Base-by-base conservation (phyloP, 495 filamentous ascomycete genomes). In the Cenococcum geophilum region DNA sequence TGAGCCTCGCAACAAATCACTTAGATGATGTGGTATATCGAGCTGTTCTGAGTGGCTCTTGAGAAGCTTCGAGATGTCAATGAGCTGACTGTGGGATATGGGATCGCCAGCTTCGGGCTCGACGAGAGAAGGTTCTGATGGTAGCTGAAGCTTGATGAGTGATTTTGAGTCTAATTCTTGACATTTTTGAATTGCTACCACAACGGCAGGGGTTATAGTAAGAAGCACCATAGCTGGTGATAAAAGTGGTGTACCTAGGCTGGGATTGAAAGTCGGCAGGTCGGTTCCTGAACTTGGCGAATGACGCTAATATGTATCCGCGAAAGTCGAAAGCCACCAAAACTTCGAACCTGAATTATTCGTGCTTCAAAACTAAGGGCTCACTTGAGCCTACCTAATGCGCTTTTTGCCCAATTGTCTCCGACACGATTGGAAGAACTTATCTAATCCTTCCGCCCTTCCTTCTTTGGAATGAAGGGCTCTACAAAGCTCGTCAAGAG, bases 1-100 rank as follows among this genome's bases (percentile, higher is more conserved):
- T 32, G 88, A 84, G 25, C 90, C 89, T 43, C 76, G 80, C 23
- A 97, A 77, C 12, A 96, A 78, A 18, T 70, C 64, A 63, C 89
- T 84, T 14, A 96, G 76, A 32, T 56, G 27, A 6, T 23, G 16
- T 40, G 18, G 32, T 48, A 63, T 18, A 10, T 68, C 62, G n/a
- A 52, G 8, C 27, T n/a, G 18, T 48, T 70, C 62, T 43, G 63
- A 54, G 25, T 72, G 62, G 37, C 51, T 58, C 40, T 73, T 76
- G 34, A 91, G 76, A n/a, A 73, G 66, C 62, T 76, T 82, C 52
- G 86, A 83, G 3, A 95, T 68, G 27, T 81, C 76, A 61, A 95
- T 77, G n/a, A 95, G 73, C 59, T 95, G 86, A 12, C 77, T 76
- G 74, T 96, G 91, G 12, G 89, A 86, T 62, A 96, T 89, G 16